phyloP scores from a whole-genome alignment of 2,329 filamentous ascomycete species.

The Albifimbria verrucaria region DNA sequence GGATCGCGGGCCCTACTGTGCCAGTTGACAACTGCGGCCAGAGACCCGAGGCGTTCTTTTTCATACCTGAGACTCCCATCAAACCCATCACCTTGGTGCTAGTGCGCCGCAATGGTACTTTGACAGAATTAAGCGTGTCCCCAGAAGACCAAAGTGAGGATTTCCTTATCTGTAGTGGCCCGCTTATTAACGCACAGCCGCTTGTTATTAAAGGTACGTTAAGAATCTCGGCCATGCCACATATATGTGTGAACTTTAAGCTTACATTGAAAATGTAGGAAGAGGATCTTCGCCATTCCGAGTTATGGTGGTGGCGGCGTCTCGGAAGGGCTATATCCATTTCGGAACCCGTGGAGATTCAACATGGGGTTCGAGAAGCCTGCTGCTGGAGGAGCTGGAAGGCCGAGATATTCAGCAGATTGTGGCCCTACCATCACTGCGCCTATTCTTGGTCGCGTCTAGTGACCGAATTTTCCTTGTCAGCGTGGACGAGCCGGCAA shows the following conservation, averaged over 20 bases:
- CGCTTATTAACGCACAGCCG: conserved; percentile 47
- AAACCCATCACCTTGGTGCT: conserved; percentile 51
- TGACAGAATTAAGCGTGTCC: conserved; percentile 55
- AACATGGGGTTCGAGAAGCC: conserved; percentile 48
- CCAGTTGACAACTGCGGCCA: conserved; percentile 50
- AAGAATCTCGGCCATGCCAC: background rate
- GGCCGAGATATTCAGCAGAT: conserved; percentile 50
- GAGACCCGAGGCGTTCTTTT: conserved; percentile 61
- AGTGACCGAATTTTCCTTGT: conserved; percentile 56
- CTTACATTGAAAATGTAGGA: conserved; percentile 3
- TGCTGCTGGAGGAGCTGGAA: conserved; percentile 40
- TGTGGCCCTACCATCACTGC: conserved; percentile 54
- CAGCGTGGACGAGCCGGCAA: conserved; percentile 36
- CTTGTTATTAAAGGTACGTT: conserved; percentile 43
- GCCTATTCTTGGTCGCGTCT: conserved; percentile 59
- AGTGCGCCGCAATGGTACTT: conserved; percentile 60
- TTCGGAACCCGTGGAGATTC: conserved; percentile 37
- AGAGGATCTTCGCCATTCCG: conserved; percentile 8
- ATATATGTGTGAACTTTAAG: background rate
- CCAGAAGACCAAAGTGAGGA: conserved; percentile 35
- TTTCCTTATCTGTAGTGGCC: conserved; percentile 48
- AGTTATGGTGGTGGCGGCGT: conserved; percentile 39
- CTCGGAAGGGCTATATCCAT: conserved; percentile 48
- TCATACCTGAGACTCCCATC: conserved; percentile 38
- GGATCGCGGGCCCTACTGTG: conserved; percentile 53